A percentile compares a stretch with the other conserved stretches of the same genome.
Evolutionary conservation across 345 rosid species (phyloP).

Genomic region (Microcos paniculata): DNA sequence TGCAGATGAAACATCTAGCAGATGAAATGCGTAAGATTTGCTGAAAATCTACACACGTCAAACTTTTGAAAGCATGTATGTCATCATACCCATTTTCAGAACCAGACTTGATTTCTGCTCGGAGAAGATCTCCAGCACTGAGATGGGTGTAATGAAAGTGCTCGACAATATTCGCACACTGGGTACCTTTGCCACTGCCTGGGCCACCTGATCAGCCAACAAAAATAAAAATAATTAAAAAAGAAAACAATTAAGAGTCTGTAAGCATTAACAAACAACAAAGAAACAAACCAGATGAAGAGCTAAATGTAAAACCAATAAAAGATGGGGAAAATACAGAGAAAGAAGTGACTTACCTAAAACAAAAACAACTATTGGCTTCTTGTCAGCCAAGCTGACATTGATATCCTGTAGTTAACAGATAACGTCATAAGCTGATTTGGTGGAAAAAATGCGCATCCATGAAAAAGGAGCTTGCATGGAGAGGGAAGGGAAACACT

Average conservation of each 20-base stretch:
- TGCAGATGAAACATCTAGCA: background rate
- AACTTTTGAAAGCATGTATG: background rate
- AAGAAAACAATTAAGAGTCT: background rate
- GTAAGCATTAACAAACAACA: background rate
- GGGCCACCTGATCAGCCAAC: constrained; percentile 73
- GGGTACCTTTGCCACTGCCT: constrained; percentile 90
- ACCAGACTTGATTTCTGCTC: constrained; percentile 67
- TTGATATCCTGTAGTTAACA: constrained; percentile 45
- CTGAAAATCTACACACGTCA: background rate
- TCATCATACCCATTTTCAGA: constrained; percentile 70
- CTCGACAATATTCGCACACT: constrained; percentile 61
- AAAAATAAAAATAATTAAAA: background rate
- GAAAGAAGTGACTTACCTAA: constrained; percentile 49
- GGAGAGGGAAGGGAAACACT: background rate
- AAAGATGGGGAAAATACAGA: background rate
- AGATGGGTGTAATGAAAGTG: constrained; percentile 76
- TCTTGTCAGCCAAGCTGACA: constrained; percentile 47
- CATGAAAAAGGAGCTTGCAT: background rate
- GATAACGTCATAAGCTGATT: background rate
- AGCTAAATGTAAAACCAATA: background rate
- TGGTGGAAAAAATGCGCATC: background rate
- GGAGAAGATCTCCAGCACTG: constrained; percentile 85
- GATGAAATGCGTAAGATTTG: too few relatives aligned
- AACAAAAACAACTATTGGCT: constrained; percentile 80
- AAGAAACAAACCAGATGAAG: constrained; percentile 1